phyloP scores from a whole-genome alignment of 2,329 filamentous ascomycete species.

The Hymenoscyphus repandus region DNA sequence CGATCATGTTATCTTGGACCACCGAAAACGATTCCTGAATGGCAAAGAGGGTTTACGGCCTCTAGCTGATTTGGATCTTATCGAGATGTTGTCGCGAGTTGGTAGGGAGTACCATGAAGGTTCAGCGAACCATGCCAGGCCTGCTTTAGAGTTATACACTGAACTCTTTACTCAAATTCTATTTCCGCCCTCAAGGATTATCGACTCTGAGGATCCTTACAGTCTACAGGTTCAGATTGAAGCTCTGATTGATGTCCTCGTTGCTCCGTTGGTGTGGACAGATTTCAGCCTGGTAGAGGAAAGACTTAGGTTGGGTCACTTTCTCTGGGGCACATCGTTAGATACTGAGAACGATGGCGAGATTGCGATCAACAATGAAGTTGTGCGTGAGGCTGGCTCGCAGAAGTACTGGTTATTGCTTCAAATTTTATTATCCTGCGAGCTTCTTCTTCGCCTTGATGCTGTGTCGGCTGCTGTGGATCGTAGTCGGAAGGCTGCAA shows the following conservation, averaged over 20 bases:
- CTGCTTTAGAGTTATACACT: constrained; percentile 54
- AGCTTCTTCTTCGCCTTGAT: constrained; percentile 60
- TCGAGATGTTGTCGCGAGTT: constrained; percentile 50
- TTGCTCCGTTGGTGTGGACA: constrained; percentile 63
- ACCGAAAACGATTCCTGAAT: constrained; percentile 30
- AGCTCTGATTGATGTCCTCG: constrained; percentile 60
- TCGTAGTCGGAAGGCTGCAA: constrained; percentile 45
- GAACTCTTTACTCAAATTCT: constrained; percentile 57
- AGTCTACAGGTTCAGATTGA: constrained; percentile 66
- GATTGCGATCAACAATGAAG: constrained; percentile 45
- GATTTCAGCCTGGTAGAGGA: constrained; percentile 72
- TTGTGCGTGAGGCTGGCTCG: constrained; percentile 47
- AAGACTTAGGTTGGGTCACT: constrained; percentile 67
- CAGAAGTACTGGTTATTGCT: constrained; percentile 64
- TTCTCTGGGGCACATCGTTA: constrained; percentile 57
- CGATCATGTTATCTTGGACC: constrained; percentile 15
- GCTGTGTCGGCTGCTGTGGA: constrained; percentile 57
- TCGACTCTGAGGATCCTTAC: constrained; percentile 53
- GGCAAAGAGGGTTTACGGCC: constrained; percentile 40
- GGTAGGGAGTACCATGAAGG: constrained; percentile 50
- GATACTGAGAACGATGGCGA: constrained; percentile 47
- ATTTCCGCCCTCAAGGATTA: constrained; percentile 49
- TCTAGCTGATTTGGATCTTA: constrained; percentile 51
- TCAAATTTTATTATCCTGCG: constrained; percentile 59
- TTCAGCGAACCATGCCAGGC: constrained; percentile 43